Evolutionary conservation across 176 grass and related monocot genomes (phyloP), one percentile per base, ranked within the genome.

Genomic region (Oryza meridionalis): DNA sequence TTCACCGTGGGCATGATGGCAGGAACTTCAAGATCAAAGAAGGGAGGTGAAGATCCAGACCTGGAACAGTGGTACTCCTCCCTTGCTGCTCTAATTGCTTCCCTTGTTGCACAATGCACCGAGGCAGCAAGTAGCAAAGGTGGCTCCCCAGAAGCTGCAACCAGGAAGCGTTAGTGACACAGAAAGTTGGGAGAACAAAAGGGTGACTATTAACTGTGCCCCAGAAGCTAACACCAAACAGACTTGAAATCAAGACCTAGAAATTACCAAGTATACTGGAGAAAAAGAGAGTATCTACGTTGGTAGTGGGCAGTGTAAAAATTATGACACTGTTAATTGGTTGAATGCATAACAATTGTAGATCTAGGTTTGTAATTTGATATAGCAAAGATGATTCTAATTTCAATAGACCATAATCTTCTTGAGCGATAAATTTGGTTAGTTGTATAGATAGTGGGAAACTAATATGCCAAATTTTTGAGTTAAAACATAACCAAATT

Each of bases 91-190:
- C 77, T 75, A 7, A 92, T 90, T 17, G 94, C 94, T 63, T 97
- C 90, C 75, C 94, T 81, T 63, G 78, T 82, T 11, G 94, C 92
- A 9, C 88, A 90, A 83, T 97, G 90, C 70, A 97, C 90, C 11
- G 94, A 97, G 81, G 85, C 79, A 85, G 94, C 94, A 32, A 97
- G 94, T 45, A 97, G 85, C 76, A 97, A 88, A 69, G 94, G 94
- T n/a, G 94, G 94, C 73, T 97, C 94, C 33, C 90, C 92, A 82
- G 94, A 94, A 77, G 92, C 94, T 97, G 87, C 59, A 84, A 62
- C 15, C 86, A 50, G 76, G 65, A 37, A 12, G 7, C 2, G 31
- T 89, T 50, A 88, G 45, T 11, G 13, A 33, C 26, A 17, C 25
- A 67, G 45, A 46, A 55, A 65, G 38, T 86, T 4, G 15, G 22